Conservation (phyloP, 306 rosid species). For the Abrus pulchellus region DNA sequence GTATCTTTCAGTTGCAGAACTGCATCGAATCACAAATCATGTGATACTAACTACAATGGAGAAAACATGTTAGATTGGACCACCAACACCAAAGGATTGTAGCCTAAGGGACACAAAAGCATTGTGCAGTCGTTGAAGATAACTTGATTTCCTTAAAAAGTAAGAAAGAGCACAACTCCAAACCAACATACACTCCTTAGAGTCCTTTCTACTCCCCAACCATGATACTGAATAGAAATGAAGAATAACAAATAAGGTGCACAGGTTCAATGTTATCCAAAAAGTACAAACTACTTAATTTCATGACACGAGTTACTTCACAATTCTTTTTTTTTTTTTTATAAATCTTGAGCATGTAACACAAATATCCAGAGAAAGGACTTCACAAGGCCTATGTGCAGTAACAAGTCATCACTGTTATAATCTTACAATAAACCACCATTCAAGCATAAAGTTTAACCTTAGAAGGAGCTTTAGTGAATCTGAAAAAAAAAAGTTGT, state of each 20-base stretch:
- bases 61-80: neutral
- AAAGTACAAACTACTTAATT: neutral
- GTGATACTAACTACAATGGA: neutral
- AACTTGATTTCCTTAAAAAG: no score
- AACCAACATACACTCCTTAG: neutral
- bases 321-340: neutral
- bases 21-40: no score
- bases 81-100: neutral
- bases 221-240: slow-evolving; percentile 6
- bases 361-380: slow-evolving; percentile 10
- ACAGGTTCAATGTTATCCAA: slow-evolving; percentile 16
- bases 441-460: slow-evolving; percentile 15
- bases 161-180: neutral
- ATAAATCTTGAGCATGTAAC: neutral
- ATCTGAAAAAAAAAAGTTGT: neutral
- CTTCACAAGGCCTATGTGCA: neutral
- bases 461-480: neutral
- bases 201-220: slow-evolving; percentile 7
- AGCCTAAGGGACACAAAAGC: neutral
- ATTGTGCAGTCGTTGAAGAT: no score
- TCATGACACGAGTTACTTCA: slow-evolving; percentile 7
- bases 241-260: neutral
- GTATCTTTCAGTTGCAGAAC: no score
- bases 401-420: neutral
- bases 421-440: slow-evolving; percentile 4